These are phyloP conservation scores for Naumovozyma castellii DNA, from an alignment of 805 yeast genomes.

Conservation along the genomic window DNA sequence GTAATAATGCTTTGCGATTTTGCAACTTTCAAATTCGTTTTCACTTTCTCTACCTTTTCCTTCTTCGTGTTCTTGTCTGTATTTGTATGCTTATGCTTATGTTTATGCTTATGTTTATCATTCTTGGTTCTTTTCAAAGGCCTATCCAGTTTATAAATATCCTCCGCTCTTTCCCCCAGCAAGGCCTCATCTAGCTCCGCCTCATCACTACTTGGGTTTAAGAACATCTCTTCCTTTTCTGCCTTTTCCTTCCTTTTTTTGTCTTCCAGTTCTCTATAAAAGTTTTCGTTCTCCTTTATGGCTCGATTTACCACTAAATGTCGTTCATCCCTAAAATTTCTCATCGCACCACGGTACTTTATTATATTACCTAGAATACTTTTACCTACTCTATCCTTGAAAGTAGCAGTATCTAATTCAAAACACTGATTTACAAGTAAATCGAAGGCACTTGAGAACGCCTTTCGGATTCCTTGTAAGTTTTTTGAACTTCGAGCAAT, in stretches of 20 bases:
- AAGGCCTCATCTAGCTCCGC: conserved; percentile 13
- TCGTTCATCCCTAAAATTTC: conserved; percentile 75
- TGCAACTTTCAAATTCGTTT: neutral
- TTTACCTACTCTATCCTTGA: conserved; percentile 57
- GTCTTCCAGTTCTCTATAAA: conserved; percentile 19
- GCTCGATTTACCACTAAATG: conserved; percentile 54
- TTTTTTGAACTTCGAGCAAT: conserved; percentile 80
- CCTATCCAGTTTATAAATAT: conserved; percentile 14
- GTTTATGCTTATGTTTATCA: neutral
- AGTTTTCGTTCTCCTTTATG: conserved; percentile 27
- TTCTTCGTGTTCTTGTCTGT: conserved; percentile 4
- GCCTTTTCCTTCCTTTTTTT: no score
- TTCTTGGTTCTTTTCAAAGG: conserved; percentile 13
- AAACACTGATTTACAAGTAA: conserved; percentile 65
- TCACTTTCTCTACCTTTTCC: conserved; percentile 1
- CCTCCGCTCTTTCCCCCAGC: conserved; percentile 13
- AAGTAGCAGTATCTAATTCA: conserved; percentile 54
- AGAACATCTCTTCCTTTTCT: conserved; percentile 9
- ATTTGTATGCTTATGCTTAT: neutral
- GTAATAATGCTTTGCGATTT: neutral
- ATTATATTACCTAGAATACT: conserved; percentile 75
- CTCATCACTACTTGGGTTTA: conserved; percentile 18
- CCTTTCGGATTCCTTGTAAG: conserved; percentile 64
- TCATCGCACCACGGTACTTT: conserved; percentile 58
- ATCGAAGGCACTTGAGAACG: conserved; percentile 84